Percentiles rank a stretch among this genome's conserved stretches.
Evolutionary conservation across 176 grass and related monocot genomes (phyloP).

Genomic region (Echinochloa phyllopogon): DNA sequence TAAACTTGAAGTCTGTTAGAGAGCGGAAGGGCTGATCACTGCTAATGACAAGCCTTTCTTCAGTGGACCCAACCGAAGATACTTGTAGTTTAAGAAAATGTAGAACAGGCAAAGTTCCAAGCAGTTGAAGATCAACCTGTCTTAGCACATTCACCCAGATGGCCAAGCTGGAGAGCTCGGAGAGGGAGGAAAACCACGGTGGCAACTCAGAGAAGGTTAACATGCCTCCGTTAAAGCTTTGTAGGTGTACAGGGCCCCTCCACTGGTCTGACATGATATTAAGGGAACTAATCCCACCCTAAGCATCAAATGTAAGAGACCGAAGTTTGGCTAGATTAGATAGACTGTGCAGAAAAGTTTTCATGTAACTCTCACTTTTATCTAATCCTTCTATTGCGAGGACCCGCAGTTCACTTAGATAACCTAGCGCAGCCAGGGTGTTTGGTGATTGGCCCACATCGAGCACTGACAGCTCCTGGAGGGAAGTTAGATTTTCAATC

Average conservation of each 20-base stretch:
- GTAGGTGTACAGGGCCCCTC: not conserved
- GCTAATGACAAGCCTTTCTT: not conserved
- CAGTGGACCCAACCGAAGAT: rapidly evolving
- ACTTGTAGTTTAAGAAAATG: not conserved
- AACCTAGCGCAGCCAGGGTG: not conserved
- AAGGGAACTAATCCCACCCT: not conserved
- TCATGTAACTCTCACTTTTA: not conserved
- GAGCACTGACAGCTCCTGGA: not conserved
- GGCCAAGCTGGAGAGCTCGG: not conserved
- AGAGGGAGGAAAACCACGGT: not conserved
- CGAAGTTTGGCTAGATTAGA: not conserved
- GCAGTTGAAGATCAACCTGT: not conserved
- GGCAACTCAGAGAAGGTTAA: not conserved
- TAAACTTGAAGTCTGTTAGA: not conserved
- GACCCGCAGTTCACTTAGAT: not conserved
- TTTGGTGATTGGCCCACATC: not conserved
- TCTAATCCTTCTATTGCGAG: not conserved
- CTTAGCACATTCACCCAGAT: not conserved
- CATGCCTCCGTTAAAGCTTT: rapidly evolving
- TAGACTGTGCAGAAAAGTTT: not conserved
- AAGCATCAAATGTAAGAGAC: rapidly evolving
- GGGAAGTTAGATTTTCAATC: not conserved
- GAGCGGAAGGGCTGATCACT: not conserved
- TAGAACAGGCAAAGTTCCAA: not conserved
- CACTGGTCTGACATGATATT: not conserved